A percentile compares a stretch with the other conserved stretches of the same genome.
These are phyloP conservation scores for Leucogyrophana mollusca DNA, from an alignment of 768 basidiomycete species.

Conservation along the genomic window DNA sequence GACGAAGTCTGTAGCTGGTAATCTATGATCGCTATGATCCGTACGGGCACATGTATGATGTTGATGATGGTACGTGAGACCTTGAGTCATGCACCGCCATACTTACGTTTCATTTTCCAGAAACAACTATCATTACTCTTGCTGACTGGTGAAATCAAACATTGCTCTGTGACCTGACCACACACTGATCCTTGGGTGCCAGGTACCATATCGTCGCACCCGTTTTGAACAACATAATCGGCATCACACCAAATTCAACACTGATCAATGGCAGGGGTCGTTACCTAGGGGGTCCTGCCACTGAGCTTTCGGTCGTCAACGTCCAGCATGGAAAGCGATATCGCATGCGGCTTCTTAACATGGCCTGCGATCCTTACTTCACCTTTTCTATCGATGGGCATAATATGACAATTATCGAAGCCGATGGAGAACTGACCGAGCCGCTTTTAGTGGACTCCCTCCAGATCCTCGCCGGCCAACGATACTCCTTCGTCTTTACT, in stretches of 20 bases:
- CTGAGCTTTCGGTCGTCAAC: conserved; percentile 37
- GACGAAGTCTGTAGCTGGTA: conserved; percentile 19
- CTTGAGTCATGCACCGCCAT: neutral
- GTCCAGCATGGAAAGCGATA: conserved; percentile 38
- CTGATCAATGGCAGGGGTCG: conserved; percentile 31
- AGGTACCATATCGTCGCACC: conserved; percentile 23
- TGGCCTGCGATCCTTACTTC: conserved; percentile 44
- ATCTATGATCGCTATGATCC: conserved; percentile 44
- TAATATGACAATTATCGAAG: conserved; percentile 40
- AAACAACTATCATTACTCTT: conserved; percentile 22
- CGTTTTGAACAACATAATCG: conserved; percentile 15
- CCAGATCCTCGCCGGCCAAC: conserved; percentile 33
- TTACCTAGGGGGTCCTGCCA: conserved; percentile 32
- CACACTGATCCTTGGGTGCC: neutral
- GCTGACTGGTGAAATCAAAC: conserved; percentile 19
- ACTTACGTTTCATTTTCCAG: conserved; percentile 8
- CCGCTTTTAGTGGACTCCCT: conserved; percentile 41
- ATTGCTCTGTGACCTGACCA: neutral
- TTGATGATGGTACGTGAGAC: conserved; percentile 39
- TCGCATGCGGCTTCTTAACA: conserved; percentile 48
- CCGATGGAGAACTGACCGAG: conserved; percentile 42
- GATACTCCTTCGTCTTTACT: conserved; percentile 41
- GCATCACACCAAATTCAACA: conserved; percentile 17
- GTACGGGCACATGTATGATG: conserved; percentile 34
- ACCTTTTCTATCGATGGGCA: conserved; percentile 48